Conservation (phyloP, 2,329 filamentous ascomycete species). For the Fusarium proliferatum region DNA sequence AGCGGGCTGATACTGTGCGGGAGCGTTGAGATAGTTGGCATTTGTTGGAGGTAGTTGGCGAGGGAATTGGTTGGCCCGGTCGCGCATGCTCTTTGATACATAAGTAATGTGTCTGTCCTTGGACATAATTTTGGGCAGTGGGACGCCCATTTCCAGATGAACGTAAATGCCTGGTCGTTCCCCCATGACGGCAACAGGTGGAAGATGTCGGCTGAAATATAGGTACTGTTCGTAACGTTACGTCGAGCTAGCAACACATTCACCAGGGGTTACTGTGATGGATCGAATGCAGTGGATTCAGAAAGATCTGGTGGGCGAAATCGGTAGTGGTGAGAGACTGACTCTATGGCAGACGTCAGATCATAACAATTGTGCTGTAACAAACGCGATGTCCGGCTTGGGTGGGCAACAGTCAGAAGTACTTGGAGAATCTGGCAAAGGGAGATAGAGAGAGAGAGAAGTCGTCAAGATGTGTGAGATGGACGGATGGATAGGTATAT, state of each 20-base stretch:
- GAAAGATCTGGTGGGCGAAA: background rate
- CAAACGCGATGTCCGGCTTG: background rate
- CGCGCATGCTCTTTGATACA: conserved; percentile 58
- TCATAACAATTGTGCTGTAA: background rate
- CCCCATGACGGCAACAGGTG: conserved; percentile 34
- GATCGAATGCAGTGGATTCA: background rate
- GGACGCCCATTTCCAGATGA: conserved; percentile 64
- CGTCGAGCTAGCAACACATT: background rate
- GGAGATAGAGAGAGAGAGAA: background rate
- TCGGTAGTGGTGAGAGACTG: background rate
- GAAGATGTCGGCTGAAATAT: background rate
- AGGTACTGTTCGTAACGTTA: background rate
- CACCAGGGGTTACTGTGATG: background rate
- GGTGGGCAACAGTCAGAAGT: background rate
- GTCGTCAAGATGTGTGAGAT: conserved; percentile 10
- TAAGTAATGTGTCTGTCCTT: conserved; percentile 60
- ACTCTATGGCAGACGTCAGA: background rate
- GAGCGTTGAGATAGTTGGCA: conserved; percentile 56
- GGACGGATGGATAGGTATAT: conserved; percentile 13
- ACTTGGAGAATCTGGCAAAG: background rate
- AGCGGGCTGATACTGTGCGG: conserved; percentile 26
- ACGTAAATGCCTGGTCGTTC: conserved; percentile 56
- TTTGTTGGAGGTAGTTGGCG: conserved; percentile 59
- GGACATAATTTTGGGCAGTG: conserved; percentile 58
- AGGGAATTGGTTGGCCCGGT: conserved; percentile 56